Percentiles rank a stretch among this genome's conserved stretches.
phyloP scores from a whole-genome alignment of 306 rosid species.

The Lotus japonicus region DNA sequence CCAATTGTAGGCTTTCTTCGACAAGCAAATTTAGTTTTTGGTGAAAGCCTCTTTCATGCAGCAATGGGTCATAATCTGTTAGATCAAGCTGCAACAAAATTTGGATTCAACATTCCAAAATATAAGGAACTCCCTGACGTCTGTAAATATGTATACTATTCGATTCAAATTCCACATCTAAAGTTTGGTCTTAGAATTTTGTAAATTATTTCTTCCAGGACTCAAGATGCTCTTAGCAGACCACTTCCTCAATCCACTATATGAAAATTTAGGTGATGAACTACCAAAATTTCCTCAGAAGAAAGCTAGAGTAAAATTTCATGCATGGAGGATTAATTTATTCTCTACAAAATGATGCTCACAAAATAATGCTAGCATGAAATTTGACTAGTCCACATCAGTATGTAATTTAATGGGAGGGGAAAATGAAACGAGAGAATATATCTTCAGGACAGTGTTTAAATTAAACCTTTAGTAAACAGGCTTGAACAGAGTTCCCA shows the following conservation, averaged over 20 bases:
- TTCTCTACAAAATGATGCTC: background rate
- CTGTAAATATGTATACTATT: slow-evolving; percentile 1
- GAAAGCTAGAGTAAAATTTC: slow-evolving; percentile 4
- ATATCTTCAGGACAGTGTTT: slow-evolving; percentile 5
- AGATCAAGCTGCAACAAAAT: slow-evolving; percentile 56
- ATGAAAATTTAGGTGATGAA: background rate
- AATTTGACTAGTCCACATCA: background rate
- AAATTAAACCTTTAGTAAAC: slow-evolving; percentile 48
- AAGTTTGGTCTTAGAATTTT: background rate
- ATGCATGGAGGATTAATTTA: background rate
- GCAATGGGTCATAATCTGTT: slow-evolving; percentile 57
- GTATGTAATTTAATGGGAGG: background rate
- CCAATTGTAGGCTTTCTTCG: slow-evolving; percentile 52
- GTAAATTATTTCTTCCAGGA: slow-evolving; percentile 7
- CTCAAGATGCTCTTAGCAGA: background rate
- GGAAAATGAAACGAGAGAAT: background rate
- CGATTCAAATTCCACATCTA: slow-evolving; percentile 18
- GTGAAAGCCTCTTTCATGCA: slow-evolving; percentile 79
- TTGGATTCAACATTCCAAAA: slow-evolving; percentile 14
- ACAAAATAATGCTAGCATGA: slow-evolving; percentile 1
- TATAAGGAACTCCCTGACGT: slow-evolving; percentile 3
- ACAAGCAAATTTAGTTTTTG: slow-evolving; percentile 58
- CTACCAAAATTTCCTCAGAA: background rate
- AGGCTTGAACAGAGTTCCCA: slow-evolving; percentile 46
- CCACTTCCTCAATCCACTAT: background rate